Base-by-base conservation (phyloP, 257 asterid genomes). In the Penstemon barbatus region DNA sequence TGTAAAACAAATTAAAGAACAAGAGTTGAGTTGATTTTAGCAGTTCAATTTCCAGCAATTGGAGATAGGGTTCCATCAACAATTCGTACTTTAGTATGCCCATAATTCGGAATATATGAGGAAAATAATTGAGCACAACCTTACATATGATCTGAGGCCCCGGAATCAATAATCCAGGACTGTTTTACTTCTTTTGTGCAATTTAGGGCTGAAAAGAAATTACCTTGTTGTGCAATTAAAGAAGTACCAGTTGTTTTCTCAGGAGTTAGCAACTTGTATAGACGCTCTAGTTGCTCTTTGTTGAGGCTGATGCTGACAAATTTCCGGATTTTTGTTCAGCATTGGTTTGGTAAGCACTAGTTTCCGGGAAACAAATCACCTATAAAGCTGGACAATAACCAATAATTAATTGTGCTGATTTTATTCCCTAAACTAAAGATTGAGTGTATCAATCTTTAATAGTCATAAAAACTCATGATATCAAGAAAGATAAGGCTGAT, bases 131-230 rank as follows among this genome's bases (percentile, higher is more conserved):
- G 41, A 3, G 5, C 5, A 25, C 40, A 3, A 13, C 62, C 55
- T n/a, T 45, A 41, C 72, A 65, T 65, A 33, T 65, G 70, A 15
- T 65, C 70, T 2, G 70, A 65, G 0, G 70, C 70, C 19, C 58
- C 56, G 3, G 61, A 56, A 39, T 68, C 56, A 4, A 57, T 45
- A 4, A 45, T 68, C 65, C 57, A 55, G 25, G 25, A 19, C 25
- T 19, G 25, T 19, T 19, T 19, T 19, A 19, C 25, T 19, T 19
- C 18, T 15, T 55, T 55, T 55, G 36, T 55, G 40, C 40, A 55
- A 15, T 56, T 56, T 13, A 15, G 61, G 61, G 41, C 41, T 7
- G 4, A 56, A 5, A 12, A 9, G 7, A 56, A 56, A 15, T 56
- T 56, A 25, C 40, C 2, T 56, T 56, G 36, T 11, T 56, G 60